Base-by-base conservation (phyloP, 2,329 filamentous ascomycete genomes). In the Atkinsonella hypoxylon region DNA sequence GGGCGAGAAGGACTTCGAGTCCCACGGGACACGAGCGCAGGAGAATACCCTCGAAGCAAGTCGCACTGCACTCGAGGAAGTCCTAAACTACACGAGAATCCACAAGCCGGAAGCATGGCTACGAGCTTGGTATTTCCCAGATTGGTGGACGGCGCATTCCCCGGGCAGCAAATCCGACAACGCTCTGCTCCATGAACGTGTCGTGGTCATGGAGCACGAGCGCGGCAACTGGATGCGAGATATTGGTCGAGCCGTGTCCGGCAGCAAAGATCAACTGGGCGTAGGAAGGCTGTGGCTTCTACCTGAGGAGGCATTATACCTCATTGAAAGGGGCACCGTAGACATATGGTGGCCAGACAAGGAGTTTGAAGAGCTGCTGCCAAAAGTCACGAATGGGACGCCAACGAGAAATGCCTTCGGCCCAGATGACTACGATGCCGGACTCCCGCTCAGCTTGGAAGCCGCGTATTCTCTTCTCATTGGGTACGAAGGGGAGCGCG, bases 1-100 rank as follows among this genome's bases (percentile, higher is more conserved):
- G 56, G 93, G 93, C 54, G 89, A 95, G 65, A 98, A 98, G 67
- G 93, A 98, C 70, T 98, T 96, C 65, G 93, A 97, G 69, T 83
- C 87, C 30, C 89, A 97, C 68, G 87, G 87, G 45, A 97, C 93
- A 2, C 78, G 80, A 32, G 81, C 87, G 32, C 93, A 98, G 67
- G 81, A 84, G 56, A 76, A 78, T 51, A 79, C 84, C 9, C 81
- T 98, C 48, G 85, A 89, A 61, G 79, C 86, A 45, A 95, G 89
- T 55, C 82, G 91, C 50, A 76, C 78, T 58, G 91, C 90, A 18
- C 93, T 98, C 85, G 87, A 95, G 67, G 83, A 89, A 59, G 90
- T 91, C 2, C 76, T 97, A 50, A 77, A 81, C 48, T 85, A 85
- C 64, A 85, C 86, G 46, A 80, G 91, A 47, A 73, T 85, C 30